phyloP scores from a whole-genome alignment of 805 yeast genomes.

The Candida ficus region DNA sequence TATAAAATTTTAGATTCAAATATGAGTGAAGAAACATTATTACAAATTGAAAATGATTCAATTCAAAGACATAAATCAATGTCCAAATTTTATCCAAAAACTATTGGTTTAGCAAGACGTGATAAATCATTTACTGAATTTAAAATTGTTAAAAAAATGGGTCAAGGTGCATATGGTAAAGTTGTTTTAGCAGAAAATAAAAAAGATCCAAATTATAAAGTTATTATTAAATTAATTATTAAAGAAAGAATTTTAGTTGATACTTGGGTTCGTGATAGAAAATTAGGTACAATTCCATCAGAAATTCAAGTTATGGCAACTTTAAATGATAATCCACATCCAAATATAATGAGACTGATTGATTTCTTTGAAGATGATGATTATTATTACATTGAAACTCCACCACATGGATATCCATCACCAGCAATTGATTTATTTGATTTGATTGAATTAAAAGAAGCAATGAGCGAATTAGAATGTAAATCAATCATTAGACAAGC shows the following conservation, averaged over 20 bases:
- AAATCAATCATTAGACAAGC: conserved; percentile 74
- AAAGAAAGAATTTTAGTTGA: conserved; percentile 92
- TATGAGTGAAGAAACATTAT: conserved; percentile 35
- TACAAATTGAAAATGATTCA: conserved; percentile 40
- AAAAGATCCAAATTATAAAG: conserved; percentile 54
- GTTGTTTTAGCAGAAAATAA: conserved; percentile 75
- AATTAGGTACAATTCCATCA: conserved; percentile 90
- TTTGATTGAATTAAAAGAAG: conserved; percentile 77
- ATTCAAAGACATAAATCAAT: conserved; percentile 31
- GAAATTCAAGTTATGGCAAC: conserved; percentile 91
- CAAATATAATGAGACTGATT: conserved; percentile 75
- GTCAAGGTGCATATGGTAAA: conserved; percentile 96
- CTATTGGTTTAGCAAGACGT: conserved; percentile 64
- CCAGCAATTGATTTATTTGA: conserved; percentile 94
- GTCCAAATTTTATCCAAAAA: conserved; percentile 34
- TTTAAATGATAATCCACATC: conserved; percentile 74
- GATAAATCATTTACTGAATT: conserved; percentile 71
- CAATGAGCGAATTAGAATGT: conserved; percentile 77
- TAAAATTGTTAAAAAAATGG: conserved; percentile 67
- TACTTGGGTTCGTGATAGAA: conserved; percentile 94
- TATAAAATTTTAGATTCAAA: conserved; percentile 16
- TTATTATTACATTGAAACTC: conserved; percentile 86
- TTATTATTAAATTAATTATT: conserved; percentile 83
- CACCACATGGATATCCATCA: conserved; percentile 75
- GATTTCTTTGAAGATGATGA: conserved; percentile 92